Evolutionary conservation across 805 yeast species (phyloP).

Genomic region (Torulaspora maleeae): DNA sequence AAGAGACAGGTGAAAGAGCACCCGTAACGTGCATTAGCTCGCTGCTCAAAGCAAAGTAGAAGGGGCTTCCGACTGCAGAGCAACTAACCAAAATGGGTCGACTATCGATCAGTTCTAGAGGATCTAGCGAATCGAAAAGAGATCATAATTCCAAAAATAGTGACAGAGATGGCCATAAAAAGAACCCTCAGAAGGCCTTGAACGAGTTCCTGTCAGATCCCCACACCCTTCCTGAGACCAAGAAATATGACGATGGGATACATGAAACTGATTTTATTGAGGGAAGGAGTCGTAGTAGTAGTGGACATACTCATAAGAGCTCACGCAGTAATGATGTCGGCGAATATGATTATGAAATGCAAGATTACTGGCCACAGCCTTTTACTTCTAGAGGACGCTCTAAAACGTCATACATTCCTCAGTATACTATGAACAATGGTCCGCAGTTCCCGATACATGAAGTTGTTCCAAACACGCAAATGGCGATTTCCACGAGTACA

Average conservation of each 20-base stretch:
- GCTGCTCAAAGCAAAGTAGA: neutral
- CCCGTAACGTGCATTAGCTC: no score
- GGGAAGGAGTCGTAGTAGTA: conserved; percentile 3
- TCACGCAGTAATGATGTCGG: conserved; percentile 8
- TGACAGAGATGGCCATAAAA: neutral
- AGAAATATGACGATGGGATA: neutral
- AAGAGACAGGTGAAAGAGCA: neutral
- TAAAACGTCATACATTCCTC: conserved; percentile 27
- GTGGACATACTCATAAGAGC: neutral
- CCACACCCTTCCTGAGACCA: conserved; percentile 2
- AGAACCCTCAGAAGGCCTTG: conserved; percentile 13
- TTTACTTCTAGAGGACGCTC: conserved; percentile 10
- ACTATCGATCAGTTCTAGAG: conserved; percentile 6
- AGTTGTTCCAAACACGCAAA: conserved; percentile 32
- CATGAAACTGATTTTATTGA: neutral
- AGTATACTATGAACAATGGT: conserved; percentile 19
- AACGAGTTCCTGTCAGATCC: conserved; percentile 13
- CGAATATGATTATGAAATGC: conserved; percentile 24
- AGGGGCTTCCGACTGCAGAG: neutral
- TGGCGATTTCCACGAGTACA: conserved; percentile 19
- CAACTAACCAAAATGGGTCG: conserved; percentile 1
- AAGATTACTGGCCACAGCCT: conserved; percentile 14
- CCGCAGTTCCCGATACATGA: conserved; percentile 29
- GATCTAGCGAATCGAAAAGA: conserved; percentile 1
- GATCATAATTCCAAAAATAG: neutral